Evolutionary conservation across 2,329 filamentous ascomycete species (phyloP).

Genomic region (Tolypocladium amazonense): DNA sequence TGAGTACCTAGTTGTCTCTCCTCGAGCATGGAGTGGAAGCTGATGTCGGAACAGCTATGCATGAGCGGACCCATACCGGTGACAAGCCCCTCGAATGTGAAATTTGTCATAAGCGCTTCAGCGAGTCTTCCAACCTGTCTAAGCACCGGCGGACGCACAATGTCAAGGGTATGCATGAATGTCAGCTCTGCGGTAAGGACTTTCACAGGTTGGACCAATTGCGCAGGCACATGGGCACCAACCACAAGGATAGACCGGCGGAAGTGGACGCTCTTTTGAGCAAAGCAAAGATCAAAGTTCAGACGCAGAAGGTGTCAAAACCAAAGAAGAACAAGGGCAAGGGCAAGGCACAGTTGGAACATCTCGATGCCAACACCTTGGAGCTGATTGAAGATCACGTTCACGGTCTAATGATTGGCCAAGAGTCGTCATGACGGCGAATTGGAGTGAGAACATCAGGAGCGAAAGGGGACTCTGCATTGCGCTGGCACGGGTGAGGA

Average conservation of each 20-base stretch:
- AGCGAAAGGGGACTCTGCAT: background rate
- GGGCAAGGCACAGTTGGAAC: background rate
- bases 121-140: conserved; percentile 55
- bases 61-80: conserved; percentile 55
- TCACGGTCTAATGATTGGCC: background rate
- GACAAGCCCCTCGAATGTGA: conserved; percentile 51
- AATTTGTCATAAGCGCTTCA: conserved; percentile 47
- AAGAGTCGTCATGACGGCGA: background rate
- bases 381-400: conserved; percentile 2
- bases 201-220: conserved; percentile 53
- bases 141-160: conserved; percentile 55
- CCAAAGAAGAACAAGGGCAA: conserved; percentile 3
- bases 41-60: conserved; percentile 41
- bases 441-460: background rate
- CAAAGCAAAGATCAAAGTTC: conserved; percentile 6
- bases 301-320: conserved; percentile 5
- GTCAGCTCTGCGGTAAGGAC: conserved; percentile 41
- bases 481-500: background rate
- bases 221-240: conserved; percentile 37
- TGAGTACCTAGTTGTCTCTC: conserved; percentile 22
- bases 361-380: background rate
- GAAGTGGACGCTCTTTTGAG: conserved; percentile 8
- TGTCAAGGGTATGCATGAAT: conserved; percentile 38
- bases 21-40: background rate
- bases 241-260: conserved; percentile 17